Evolutionary conservation across 2,329 filamentous ascomycete genomes (phyloP), one percentile per base, ranked within the genome.

Genomic region (Diaporthe capsici): DNA sequence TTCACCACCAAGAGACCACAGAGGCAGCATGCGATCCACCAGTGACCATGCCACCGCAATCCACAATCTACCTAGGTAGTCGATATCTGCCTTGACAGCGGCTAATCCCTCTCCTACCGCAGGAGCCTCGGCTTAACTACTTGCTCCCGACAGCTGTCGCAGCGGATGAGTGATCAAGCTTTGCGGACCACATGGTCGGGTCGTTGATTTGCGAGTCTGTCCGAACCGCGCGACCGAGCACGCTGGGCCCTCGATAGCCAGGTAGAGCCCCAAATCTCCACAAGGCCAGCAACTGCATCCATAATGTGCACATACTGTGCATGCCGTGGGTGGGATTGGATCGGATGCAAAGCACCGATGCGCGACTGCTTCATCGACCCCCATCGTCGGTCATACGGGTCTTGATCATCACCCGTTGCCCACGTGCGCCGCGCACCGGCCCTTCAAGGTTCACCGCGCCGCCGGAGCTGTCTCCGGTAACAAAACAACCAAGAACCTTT

Each of bases 221-320:
- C 65, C 65, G 47, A 68, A 53, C 65, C 47, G 47, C 65, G 47
- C 47, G 63, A 68, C 63, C 22, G 63, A 68, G 63, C 63, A 49
- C 61, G 28, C 44, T 37, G 20, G 25, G 25, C 25, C n/a, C 39
- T 28, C 39, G n/a, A 31, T 31, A 10, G 22, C 22, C 37, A 39
- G 37, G 37, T 39, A 22, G 34, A 25, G 34, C 57, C 12, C 31
- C 44, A 28, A 47, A 28, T 22, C 42, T 47, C 42, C 2, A 28
- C 37, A 20, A 34, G 8, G 61, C 25, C 61, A n/a, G 39, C 61
- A 22, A 47, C 25, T 34, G 22, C 42, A 34, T n/a, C 25, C 25
- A 31, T 37, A 47, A 47, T 65, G 15, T 65, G 39, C 60, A 28
- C n/a, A 65, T 3, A 65, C 20, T 4, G 9, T 22, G 7, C 63